Evolutionary conservation across 768 basidiomycete species (phyloP), one percentile per base, ranked within the genome.

Genomic region (Myochromella boudieri): DNA sequence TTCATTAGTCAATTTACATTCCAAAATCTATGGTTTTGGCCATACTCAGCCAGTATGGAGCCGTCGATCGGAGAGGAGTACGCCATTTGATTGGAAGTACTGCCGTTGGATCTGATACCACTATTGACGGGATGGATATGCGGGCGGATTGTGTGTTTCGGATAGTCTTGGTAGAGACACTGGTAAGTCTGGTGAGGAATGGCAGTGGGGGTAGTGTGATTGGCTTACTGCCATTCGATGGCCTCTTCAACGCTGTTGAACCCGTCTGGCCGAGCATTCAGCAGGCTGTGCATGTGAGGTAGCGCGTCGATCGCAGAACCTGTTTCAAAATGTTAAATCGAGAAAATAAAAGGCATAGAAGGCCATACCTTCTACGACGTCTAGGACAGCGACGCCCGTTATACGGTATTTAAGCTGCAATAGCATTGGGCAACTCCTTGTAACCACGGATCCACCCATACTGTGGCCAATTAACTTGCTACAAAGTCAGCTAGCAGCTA

Each of bases 291-390:
- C 97, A 99, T 99, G 56, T 90, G 81, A 0, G 92, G 91, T 10
- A 99, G 77, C 1, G 94, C 92, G 36, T 97, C 97, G 24, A 97
- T 71, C 0, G 97, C 95, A 20, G 93, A 90, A 10, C 95, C 93
- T 93, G 59, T 5, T 40, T 39, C 38, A 43, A 44, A 21, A 6
- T 28, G n/a, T 37, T 36, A 20, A 20, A 37, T 26, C 7, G 21
- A 25, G 28, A 17, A 33, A 6, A 7, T 12, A 39, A n/a, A n/a
- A 37, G 31, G 15, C 17, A 33, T 7, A 15, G 25, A 7, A 29
- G 9, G 4, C 21, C 49, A 20, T 27, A 90, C 92, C 91, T 71
- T 95, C 92, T 1, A 95, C 92, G 14, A 94, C 90, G 55, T 95
- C 92, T 2, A 95, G 68, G 1, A 95, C 93, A 0, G 77, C 80